Evolutionary conservation across 441 rosid species (phyloP).

Genomic region (Gossypium trilobum): DNA sequence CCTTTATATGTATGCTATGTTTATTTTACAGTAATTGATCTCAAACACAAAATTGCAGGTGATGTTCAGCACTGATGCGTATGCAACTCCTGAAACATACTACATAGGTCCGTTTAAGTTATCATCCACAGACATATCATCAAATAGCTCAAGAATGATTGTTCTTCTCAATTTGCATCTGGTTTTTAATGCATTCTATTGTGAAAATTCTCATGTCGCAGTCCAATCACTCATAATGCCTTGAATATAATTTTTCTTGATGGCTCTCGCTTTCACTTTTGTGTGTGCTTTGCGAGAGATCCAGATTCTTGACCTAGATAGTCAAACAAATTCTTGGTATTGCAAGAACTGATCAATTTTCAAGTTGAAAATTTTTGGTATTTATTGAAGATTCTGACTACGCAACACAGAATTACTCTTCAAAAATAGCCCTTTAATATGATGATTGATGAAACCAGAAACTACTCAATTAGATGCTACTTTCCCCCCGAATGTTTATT

Average conservation of each 20-base stretch:
- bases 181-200: not conserved
- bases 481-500: no score
- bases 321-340: not conserved
- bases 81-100: constrained; percentile 82
- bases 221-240: not conserved
- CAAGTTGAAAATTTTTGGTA: not conserved
- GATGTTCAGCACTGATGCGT: constrained; percentile 96
- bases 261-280: not conserved
- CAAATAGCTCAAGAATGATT: not conserved
- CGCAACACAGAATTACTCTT: not conserved
- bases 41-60: constrained; percentile 49
- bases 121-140: constrained; percentile 6
- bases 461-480: no score
- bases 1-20: not conserved
- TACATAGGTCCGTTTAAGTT: constrained; percentile 57
- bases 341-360: no score
- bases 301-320: not conserved
- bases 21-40: constrained; percentile 16
- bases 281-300: not conserved
- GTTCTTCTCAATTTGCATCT: not conserved
- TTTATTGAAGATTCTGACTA: not conserved
- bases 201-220: not conserved
- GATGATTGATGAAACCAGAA: not conserved
- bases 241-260: not conserved
- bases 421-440: not conserved